These are phyloP conservation scores for Eleusine indica DNA, from an alignment of 176 grass and related monocot species.

Conservation along the genomic window DNA sequence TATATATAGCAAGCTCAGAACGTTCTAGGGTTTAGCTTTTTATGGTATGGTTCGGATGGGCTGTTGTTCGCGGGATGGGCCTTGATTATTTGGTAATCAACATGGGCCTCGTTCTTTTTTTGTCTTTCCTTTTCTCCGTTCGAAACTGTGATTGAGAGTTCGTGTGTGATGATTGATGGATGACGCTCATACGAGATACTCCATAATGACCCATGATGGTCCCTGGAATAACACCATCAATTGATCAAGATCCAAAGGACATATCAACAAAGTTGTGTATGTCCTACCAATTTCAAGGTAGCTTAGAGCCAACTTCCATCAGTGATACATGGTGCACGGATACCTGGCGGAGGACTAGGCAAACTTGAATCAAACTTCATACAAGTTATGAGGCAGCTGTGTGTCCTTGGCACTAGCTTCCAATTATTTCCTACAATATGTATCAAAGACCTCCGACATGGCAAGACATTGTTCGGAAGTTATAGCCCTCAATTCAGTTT, in stretches of 20 bases:
- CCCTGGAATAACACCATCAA: background rate
- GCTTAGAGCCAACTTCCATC: background rate
- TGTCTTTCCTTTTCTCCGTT: background rate
- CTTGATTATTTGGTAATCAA: background rate
- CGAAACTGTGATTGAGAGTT: background rate
- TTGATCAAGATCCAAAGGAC: background rate
- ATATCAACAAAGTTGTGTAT: background rate
- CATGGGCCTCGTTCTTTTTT: background rate
- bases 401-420: too few species aligned
- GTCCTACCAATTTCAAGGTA: background rate
- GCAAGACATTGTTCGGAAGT: background rate
- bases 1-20: background rate
- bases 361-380: background rate
- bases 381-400: too few species aligned
- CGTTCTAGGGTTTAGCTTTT: constrained; percentile 13
- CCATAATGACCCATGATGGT: background rate
- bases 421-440: background rate
- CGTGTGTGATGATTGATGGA: background rate
- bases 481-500: background rate
- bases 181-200: background rate
- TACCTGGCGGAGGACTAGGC: too few species aligned
- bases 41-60: background rate
- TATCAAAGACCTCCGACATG: background rate
- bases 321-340: background rate
- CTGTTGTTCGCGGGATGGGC: background rate